Evolutionary conservation across 2,329 filamentous ascomycete genomes (phyloP).

Genomic region (Venturia effusa): DNA sequence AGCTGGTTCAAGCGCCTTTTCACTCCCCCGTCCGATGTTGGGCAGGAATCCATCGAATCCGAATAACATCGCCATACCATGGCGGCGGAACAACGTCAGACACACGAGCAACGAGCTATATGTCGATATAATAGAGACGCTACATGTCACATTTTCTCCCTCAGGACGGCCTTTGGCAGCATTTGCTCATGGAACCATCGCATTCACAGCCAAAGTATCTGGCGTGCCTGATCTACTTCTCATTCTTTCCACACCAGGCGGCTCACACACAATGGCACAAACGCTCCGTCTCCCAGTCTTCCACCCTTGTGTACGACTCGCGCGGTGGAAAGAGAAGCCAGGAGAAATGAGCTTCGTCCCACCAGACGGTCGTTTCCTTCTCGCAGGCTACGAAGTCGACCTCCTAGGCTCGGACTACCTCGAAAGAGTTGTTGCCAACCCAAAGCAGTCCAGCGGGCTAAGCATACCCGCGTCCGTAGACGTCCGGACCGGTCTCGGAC

Average conservation of each 20-base stretch:
- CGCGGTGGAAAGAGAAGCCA: conserved; percentile 78
- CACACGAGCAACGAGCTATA: conserved; percentile 97
- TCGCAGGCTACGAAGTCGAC: conserved; percentile 91
- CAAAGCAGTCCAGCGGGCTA: conserved; percentile 32
- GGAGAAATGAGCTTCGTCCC: conserved; percentile 94
- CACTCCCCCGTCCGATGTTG: conserved; percentile 7
- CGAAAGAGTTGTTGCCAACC: conserved; percentile 11
- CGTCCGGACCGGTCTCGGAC: conserved; percentile 68
- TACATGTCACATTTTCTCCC: conserved; percentile 79
- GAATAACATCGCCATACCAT: conserved; percentile 49
- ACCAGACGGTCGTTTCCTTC: conserved; percentile 84
- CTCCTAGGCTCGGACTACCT: conserved; percentile 59
- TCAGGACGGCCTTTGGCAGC: conserved; percentile 81
- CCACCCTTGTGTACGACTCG: conserved; percentile 85
- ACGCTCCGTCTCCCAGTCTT: conserved; percentile 86
- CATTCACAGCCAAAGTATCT: conserved; percentile 90
- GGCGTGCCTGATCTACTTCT: conserved; percentile 86
- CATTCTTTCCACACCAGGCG: conserved; percentile 61
- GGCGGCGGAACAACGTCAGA: conserved; percentile 82
- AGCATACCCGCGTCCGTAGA: conserved; percentile 76
- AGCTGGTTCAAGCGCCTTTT: background rate
- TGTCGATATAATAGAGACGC: conserved; percentile 85
- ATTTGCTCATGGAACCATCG: conserved; percentile 82
- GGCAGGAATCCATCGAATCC: conserved; percentile 10
- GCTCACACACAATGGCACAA: conserved; percentile 63